Evolutionary conservation across 108 stramenopile species (phyloP), one percentile per base, ranked within the genome.

Genomic region (Skeletonema costatum): DNA sequence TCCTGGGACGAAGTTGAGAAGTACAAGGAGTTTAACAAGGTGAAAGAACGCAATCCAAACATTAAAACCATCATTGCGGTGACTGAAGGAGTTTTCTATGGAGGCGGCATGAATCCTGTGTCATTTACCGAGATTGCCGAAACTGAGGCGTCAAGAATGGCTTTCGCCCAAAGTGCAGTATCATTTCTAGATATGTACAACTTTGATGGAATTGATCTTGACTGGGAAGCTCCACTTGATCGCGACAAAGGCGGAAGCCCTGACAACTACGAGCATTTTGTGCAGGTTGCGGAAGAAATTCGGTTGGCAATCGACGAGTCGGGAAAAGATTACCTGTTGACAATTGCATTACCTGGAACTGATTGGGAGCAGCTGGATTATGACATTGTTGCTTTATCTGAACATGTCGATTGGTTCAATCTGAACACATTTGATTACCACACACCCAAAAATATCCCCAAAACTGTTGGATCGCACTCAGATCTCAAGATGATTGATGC

Each of bases 121-220:
- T 77, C 80, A 13, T 85, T 78, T 35, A 66, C 67, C 16, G 84
- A 85, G 72, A 76, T 81, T 14, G 76, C 73, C 46, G 65, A 59
- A 51, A 78, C 80, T 12, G 77, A 77, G 41, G 62, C 50, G 32
- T 44, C 62, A 60, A 74, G 84, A 73, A 69, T 81, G 60, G 72
- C 81, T 16, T 85, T 85, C 68, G 84, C 84, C 31, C 66, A 77
- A 60, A 81, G 80, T 64, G 77, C 73, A 4, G 70, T 81, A 31
- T 53, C 80, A 39, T 85, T 85, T 50, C 77, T 81, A 42, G 38
- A 58, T 38, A 77, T 68, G n/a, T 85, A 85, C 66, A 65, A 78
- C 11, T 85, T 85, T 76, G 84, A 85, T 78, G 84, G 84, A 14
- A 74, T 85, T 51, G 84, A 85, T 59, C 71, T 85, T 51, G 84